phyloP scores from a whole-genome alignment of 23 red algal genomes.

The Pyropia haitanensis region DNA sequence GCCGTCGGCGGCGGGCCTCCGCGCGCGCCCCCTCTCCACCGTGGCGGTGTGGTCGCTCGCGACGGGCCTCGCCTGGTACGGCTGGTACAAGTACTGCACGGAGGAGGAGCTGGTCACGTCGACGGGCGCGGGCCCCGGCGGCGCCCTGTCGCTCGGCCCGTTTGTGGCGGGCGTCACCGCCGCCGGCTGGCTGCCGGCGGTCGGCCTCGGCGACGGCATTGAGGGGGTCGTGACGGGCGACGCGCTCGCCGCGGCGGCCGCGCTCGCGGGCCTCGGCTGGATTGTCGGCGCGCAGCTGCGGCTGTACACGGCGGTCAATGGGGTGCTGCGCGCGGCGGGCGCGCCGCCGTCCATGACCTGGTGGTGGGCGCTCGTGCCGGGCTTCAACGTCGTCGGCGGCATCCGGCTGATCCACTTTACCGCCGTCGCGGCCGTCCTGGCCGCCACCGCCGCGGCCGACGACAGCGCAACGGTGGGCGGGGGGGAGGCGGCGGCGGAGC shows the following conservation, averaged over 20 bases:
- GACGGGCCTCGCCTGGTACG: constrained; percentile 48
- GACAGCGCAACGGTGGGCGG: not conserved
- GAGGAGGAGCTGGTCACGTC: constrained; percentile 34
- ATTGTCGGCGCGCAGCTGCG: constrained; percentile 31
- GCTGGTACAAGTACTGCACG: constrained; percentile 48
- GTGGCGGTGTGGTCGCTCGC: constrained; percentile 24
- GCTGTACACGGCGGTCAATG: constrained; percentile 40
- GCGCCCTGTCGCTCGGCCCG: constrained; percentile 19
- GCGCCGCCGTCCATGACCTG: constrained; percentile 10
- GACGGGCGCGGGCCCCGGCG: constrained; percentile 20
- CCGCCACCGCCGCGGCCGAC: no score
- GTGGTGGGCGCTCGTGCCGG: constrained; percentile 40
- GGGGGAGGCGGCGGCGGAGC: not conserved
- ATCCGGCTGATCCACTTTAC: constrained; percentile 39
- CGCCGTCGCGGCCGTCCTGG: constrained; percentile 1
- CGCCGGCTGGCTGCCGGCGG: constrained; percentile 13
- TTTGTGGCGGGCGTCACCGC: constrained; percentile 38
- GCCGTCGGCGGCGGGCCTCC: no score
- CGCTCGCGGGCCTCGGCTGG: constrained; percentile 15
- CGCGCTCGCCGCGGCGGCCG: not conserved
- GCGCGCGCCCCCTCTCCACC: constrained; percentile 29
- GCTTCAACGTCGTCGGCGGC: constrained; percentile 47
- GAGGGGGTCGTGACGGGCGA: not conserved
- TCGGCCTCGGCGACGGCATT: no score
- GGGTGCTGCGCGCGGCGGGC: not conserved